phyloP scores from a whole-genome alignment of 2,329 filamentous ascomycete species.

The Aspergillus arachidicola region DNA sequence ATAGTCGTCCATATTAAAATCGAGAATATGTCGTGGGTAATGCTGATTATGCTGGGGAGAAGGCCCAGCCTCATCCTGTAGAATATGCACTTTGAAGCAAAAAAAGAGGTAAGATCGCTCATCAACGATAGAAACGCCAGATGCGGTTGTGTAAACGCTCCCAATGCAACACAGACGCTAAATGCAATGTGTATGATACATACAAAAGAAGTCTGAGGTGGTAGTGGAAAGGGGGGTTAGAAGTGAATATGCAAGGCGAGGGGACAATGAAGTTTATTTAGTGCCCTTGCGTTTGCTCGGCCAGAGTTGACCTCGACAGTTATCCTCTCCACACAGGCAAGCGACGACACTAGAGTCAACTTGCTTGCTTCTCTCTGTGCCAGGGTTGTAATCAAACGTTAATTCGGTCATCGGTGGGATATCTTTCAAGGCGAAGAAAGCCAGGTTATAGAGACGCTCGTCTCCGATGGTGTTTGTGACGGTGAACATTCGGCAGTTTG shows the following conservation, averaged over 20 bases:
- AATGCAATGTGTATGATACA: neutral
- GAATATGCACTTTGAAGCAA: neutral
- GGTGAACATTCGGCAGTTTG: slow-evolving; percentile 49
- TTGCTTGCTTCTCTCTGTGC: slow-evolving; percentile 25
- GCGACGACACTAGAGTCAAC: slow-evolving; percentile 42
- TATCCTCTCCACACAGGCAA: slow-evolving; percentile 48
- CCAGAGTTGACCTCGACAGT: slow-evolving; percentile 50
- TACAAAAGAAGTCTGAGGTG: neutral
- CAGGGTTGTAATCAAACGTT: slow-evolving; percentile 52
- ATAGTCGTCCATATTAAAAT: neutral
- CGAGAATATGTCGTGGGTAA: neutral
- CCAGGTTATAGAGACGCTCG: slow-evolving; percentile 46
- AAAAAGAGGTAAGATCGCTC: neutral
- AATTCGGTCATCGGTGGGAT: slow-evolving; percentile 47
- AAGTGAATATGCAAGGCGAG: neutral
- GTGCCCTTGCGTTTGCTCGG: slow-evolving; percentile 40
- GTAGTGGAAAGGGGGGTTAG: neutral
- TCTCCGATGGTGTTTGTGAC: slow-evolving; percentile 47
- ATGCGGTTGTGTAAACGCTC: neutral
- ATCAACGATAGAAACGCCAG: neutral
- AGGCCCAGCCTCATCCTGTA: neutral
- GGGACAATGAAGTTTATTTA: slow-evolving; percentile 9
- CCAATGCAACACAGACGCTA: slow-evolving; percentile 3
- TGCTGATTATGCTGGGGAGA: neutral
- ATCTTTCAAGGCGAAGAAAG: slow-evolving; percentile 49